Percentiles rank a stretch among this genome's conserved stretches.
Evolutionary conservation across 768 basidiomycete species (phyloP).

Genomic region (Lactarius deliciosus): DNA sequence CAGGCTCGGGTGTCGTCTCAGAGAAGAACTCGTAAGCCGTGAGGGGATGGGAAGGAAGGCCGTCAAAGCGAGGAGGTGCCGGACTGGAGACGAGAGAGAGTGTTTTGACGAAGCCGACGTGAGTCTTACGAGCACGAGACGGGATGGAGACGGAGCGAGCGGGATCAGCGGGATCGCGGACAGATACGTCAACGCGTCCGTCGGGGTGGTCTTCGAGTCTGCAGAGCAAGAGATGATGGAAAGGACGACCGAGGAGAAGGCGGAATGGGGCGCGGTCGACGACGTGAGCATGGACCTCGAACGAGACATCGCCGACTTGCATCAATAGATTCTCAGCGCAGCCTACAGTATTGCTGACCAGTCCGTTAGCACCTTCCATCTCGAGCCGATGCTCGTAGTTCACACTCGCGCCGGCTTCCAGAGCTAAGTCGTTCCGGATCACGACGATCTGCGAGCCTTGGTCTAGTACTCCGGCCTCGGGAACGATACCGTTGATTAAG

Average conservation of each 20-base stretch:
- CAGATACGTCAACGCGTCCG: neutral
- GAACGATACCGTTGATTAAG: neutral
- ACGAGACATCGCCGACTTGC: neutral
- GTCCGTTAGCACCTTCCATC: neutral
- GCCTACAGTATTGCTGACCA: neutral
- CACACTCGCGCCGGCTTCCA: neutral
- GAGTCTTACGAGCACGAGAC: too few species aligned
- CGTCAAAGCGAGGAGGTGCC: too few species aligned
- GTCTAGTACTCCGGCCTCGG: neutral
- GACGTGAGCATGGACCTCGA: neutral
- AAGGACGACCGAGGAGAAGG: neutral
- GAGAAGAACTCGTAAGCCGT: too few species aligned
- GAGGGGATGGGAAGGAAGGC: too few species aligned
- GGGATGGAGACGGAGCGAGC: neutral
- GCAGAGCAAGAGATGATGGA: neutral
- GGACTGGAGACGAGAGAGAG: too few species aligned
- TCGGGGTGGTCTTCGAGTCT: conserved; percentile 3
- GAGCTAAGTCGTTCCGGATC: neutral
- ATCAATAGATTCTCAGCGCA: neutral
- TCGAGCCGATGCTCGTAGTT: too few species aligned
- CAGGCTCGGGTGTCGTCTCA: too few species aligned
- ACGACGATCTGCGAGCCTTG: neutral
- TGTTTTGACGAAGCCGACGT: too few species aligned
- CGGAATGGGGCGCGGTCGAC: neutral
- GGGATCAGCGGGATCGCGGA: neutral